Base-by-base conservation (phyloP, 2,329 filamentous ascomycete species). In the Neopestalotiopsis clavispora region DNA sequence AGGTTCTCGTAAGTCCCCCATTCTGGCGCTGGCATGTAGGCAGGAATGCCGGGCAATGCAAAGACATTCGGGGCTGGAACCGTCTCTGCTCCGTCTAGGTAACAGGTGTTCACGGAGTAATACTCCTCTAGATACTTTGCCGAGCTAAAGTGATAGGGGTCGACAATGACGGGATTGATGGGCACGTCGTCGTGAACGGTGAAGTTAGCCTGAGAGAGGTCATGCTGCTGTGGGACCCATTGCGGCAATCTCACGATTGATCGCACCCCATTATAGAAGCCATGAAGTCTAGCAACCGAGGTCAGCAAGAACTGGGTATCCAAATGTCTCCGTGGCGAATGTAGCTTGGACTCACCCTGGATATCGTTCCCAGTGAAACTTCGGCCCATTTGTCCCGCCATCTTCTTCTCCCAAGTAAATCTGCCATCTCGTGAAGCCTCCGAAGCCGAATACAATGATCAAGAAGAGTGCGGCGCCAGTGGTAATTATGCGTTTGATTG, bases 1-100 rank as follows among this genome's bases (percentile, higher is more conserved):
- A 93, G 77, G 70, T 89, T 76, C 20, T 88, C 83, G 73, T 92
- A 89, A 1, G 89, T 90, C 1, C 91, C 91, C 80, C 91, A 88
- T 17, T 87, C 84, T 13, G 90, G 86, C 40, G 91, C 88, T 1
- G 91, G 87, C 78, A 91, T 90, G 1, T 89, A 90, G 65, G 85
- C 81, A 1, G 89, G 88, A 4, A 92, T 82, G 40, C 90, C 91
- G 2, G 85, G 84, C 73, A 88, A 89, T 4, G 84, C 85, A 71
- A 85, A 86, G 59, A 78, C 71, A 62, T 78, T 74, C 9, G 75
- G 76, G 42, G 76, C 74, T 0, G 70, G 70, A 32, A 73, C 65
- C 65, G 73, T 84, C 57, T 86, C 84, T 4, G 82, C 80, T 30
- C 81, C 80, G 71, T 89, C 86, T 45, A 88, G 73, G 72, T 82